phyloP scores from a whole-genome alignment of 2,329 filamentous ascomycete species.

The Tolypocladium cylindrosporum region DNA sequence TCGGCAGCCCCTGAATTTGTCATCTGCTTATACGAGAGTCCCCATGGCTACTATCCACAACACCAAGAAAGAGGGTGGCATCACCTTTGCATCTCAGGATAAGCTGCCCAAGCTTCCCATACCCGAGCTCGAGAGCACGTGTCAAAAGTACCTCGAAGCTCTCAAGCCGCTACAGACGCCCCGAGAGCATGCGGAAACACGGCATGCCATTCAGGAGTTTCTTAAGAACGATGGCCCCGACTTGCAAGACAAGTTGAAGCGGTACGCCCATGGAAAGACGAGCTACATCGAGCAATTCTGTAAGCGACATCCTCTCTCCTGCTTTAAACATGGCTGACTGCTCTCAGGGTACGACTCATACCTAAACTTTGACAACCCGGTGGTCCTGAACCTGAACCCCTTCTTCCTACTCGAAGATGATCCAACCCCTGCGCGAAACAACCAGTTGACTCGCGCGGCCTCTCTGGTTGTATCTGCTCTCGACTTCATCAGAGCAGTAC shows the following conservation, averaged over 20 bases:
- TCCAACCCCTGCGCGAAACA: conserved; percentile 89
- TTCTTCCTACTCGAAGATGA: conserved; percentile 98
- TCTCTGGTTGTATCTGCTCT: conserved; percentile 85
- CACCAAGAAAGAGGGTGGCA: conserved; percentile 52
- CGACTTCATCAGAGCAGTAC: conserved; percentile 85
- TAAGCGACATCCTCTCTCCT: conserved; percentile 36
- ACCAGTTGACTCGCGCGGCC: conserved; percentile 89
- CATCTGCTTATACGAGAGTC: conserved; percentile 26
- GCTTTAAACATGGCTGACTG: conserved; percentile 3
- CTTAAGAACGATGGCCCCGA: conserved; percentile 70
- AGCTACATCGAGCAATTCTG: conserved; percentile 99
- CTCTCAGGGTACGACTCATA: conserved; percentile 91
- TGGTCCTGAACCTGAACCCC: conserved; percentile 93
- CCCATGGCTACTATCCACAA: conserved; percentile 45
- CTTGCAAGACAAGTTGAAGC: conserved; percentile 79
- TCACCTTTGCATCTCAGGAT: conserved; percentile 86
- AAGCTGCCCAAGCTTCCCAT: conserved; percentile 87
- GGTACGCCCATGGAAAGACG: conserved; percentile 80
- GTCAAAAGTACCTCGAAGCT: conserved; percentile 68
- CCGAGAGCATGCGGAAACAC: conserved; percentile 76
- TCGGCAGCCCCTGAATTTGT: conserved; percentile 10
- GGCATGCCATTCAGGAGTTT: conserved; percentile 73
- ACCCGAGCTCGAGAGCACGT: conserved; percentile 71
- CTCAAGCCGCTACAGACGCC: conserved; percentile 71
- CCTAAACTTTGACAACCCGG: conserved; percentile 93